Base-by-base conservation (phyloP, 768 basidiomycete species). In the Phlebiopsis gigantea region DNA sequence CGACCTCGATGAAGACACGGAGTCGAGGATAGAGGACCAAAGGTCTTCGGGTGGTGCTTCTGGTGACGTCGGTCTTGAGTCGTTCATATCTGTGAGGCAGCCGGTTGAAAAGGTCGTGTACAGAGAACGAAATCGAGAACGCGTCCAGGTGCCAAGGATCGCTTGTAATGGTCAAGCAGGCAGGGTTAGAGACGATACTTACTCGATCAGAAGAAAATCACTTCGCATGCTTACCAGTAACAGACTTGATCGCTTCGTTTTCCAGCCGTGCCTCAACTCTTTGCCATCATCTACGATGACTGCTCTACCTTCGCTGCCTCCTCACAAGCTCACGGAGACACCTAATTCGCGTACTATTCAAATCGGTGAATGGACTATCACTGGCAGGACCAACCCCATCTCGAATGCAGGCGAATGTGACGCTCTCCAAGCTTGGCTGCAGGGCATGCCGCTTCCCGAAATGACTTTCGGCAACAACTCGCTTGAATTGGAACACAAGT, bases 401-500 rank as follows among this genome's bases (percentile, higher is more conserved):
- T 89, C 90, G 22, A 87, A 85, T 65, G 87, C 92, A 1, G 68
- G 73, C 45, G 85, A 93, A 63, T 84, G 82, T 59, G 89, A 95
- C 66, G 76, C 76, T 0, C 72, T 92, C 46, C 86, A 89, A 50
- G 72, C 79, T 5, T 62, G 71, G 0, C 74, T 91, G 4, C 84
- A 85, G 9, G 67, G 66, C 2, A 77, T 98, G 24, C 90, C 96
- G 0, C 71, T 96, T 1, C 97, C 97, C 2, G 97, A 99, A 69
- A 98, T 98, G 93, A 93, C 90, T 0, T 98, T 98, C 65, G 94
- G 93, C 5, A 83, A 80, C 69, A 98, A 98, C 70, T 68, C 68
- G 15, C 77, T 99, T 8, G 73, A 76, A 3, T 71, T 98, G 24
- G 75, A 78, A 29, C 91, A 98, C 63, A 73, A 67, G 24, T 70